phyloP scores from a whole-genome alignment of 805 yeast genomes.

The Dipodascopsis uninucleata region DNA sequence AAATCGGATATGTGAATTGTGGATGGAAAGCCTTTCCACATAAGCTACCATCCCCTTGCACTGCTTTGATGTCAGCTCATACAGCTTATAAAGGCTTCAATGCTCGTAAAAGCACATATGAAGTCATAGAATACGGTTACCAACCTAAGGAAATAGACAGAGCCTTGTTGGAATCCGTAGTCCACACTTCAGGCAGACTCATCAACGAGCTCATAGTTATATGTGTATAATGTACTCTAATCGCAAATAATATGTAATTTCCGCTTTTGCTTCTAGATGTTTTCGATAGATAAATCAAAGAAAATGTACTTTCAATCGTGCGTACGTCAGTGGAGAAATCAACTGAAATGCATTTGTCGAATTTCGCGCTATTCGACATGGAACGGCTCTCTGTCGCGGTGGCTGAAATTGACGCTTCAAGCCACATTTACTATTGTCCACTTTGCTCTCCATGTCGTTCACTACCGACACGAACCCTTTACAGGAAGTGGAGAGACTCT shows the following conservation, averaged over 20 bases:
- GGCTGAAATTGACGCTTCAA: background rate
- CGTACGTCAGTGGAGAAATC: too few relatives aligned
- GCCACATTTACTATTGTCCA: too few relatives aligned
- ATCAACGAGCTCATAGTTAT: conserved; percentile 1
- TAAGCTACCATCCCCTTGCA: conserved; percentile 5
- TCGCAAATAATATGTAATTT: background rate
- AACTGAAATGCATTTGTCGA: too few relatives aligned
- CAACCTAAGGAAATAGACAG: conserved; percentile 48
- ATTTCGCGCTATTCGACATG: too few relatives aligned
- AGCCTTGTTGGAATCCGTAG: conserved; percentile 65
- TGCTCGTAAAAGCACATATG: too few relatives aligned
- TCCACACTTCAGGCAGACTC: conserved; percentile 59
- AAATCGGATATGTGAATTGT: conserved; percentile 83
- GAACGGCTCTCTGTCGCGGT: background rate
- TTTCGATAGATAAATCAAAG: too few relatives aligned
- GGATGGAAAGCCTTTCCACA: conserved; percentile 55
- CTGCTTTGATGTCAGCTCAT: conserved; percentile 6
- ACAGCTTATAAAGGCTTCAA: background rate
- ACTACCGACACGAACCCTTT: too few relatives aligned
- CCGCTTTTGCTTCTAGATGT: too few relatives aligned
- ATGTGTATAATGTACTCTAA: background rate
- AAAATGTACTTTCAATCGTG: too few relatives aligned
- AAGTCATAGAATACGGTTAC: background rate
- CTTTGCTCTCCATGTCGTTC: too few relatives aligned
- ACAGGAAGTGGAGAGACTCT: too few relatives aligned